These are phyloP conservation scores for Xanthoconium stramineum DNA, from an alignment of 768 basidiomycete species.

Conservation along the genomic window DNA sequence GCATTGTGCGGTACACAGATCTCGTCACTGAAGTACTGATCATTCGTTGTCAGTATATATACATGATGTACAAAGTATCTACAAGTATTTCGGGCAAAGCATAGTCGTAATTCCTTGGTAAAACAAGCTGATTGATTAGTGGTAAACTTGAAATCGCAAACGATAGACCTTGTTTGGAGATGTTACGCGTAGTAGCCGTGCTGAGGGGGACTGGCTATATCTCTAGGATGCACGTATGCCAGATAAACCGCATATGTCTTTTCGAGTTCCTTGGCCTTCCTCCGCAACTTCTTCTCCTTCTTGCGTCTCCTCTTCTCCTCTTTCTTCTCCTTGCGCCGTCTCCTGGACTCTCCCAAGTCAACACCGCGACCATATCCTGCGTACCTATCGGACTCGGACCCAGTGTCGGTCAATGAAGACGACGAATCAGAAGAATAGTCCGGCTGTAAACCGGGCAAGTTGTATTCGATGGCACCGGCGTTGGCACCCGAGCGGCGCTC, in stretches of 20 bases:
- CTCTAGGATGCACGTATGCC: slow-evolving; percentile 42
- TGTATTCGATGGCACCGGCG: slow-evolving; percentile 52
- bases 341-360: slow-evolving; percentile 49
- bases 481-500: slow-evolving; percentile 70
- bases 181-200: slow-evolving; percentile 28
- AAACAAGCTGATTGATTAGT: not conserved
- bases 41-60: slow-evolving; percentile 5
- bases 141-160: not conserved
- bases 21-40: slow-evolving; percentile 5
- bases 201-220: slow-evolving; percentile 22
- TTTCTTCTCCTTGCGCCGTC: slow-evolving; percentile 50
- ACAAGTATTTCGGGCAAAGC: not conserved
- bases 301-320: slow-evolving; percentile 60
- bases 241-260: slow-evolving; percentile 65
- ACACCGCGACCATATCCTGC: slow-evolving; percentile 43
- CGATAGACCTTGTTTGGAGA: not conserved
- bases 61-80: slow-evolving; percentile 13
- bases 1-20: not conserved
- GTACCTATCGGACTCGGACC: slow-evolving; percentile 41
- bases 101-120: not conserved
- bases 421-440: slow-evolving; percentile 39
- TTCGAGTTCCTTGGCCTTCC: slow-evolving; percentile 56
- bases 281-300: slow-evolving; percentile 62
- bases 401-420: slow-evolving; percentile 38
- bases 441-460: slow-evolving; percentile 48